These are phyloP conservation scores for Dipodascus geniculatus DNA, from an alignment of 805 yeast genomes.

Conservation along the genomic window DNA sequence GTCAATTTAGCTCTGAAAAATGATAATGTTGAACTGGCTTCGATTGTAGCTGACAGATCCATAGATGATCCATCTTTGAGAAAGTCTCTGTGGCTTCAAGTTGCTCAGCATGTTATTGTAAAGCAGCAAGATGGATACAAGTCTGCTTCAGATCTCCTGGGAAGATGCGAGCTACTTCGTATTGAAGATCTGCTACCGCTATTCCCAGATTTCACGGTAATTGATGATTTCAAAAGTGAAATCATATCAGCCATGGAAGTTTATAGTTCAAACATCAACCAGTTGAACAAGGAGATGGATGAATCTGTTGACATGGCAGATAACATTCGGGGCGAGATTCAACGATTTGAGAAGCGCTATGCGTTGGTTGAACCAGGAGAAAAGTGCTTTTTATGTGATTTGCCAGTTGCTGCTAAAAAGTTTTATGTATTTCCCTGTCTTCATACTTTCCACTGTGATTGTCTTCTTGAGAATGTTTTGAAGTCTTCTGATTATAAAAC, in stretches of 20 bases:
- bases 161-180: constrained; percentile 28
- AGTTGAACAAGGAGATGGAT: constrained; percentile 62
- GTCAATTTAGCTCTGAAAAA: constrained; percentile 57
- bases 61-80: constrained; percentile 39
- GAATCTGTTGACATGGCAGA: constrained; percentile 51
- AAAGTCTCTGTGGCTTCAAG: constrained; percentile 63
- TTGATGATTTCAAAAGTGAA: constrained; percentile 76
- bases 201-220: constrained; percentile 72
- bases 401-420: constrained; percentile 56
- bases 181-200: constrained; percentile 76
- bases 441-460: constrained; percentile 83
- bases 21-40: constrained; percentile 47
- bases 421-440: constrained; percentile 81
- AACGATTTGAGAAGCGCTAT: constrained; percentile 37
- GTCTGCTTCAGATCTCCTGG: constrained; percentile 20
- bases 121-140: constrained; percentile 20
- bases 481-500: constrained; percentile 55
- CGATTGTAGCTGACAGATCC: constrained; percentile 44
- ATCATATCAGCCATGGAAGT: constrained; percentile 67
- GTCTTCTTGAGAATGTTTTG: constrained; percentile 53
- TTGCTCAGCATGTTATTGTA: constrained; percentile 38
- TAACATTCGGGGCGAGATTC: constrained; percentile 49
- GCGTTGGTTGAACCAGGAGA: constrained; percentile 73
- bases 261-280: constrained; percentile 50
- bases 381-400: constrained; percentile 63